Base-by-base conservation (phyloP, 495 filamentous ascomycete genomes). In the Aspergillus cavernicola region DNA sequence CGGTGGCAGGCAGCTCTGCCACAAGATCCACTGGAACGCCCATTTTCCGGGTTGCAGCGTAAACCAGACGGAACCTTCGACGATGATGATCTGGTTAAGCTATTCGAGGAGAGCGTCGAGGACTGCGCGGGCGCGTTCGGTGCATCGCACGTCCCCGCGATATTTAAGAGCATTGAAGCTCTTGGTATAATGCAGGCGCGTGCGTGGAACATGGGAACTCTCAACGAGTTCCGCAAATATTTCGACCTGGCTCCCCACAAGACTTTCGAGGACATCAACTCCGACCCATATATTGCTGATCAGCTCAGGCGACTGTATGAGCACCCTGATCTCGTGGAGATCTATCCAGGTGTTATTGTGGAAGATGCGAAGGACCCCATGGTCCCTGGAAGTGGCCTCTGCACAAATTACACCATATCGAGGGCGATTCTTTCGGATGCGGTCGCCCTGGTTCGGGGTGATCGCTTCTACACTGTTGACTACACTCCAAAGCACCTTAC, bases 191-290 rank as follows among this genome's bases (percentile, higher is more conserved):
- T 89, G 57, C 89, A 95, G 57, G 85, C 86, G 3, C 83, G 91
- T 9, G 77, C 81, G 16, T 95, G 91, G 91, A 89, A 90, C 55
- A 61, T 91, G 19, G 86, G 86, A 1, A 85, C 87, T 3, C 71
- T 96, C 46, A 96, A 96, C 65, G 91, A 96, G 66, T 92, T 96
- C 72, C 77, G 91, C 31, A 76, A 83, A 56, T 89, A 88, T 72
- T 92, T 95, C 59, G 84, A 82, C 9, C 71, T 96, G 15, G 79
- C 83, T 53, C 81, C 83, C 0, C 82, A 95, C 62, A 76, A 84
- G 58, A 86, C 79, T 0, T 96, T 96, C 49, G 86, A 92, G 54
- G 86, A 89, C 50, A 95, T 96, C 74, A 96, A 91, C 60, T 75
- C 81, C 0, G 85, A 96, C 62, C 83, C 82, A 6, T 78, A 81